Evolutionary conservation across 768 basidiomycete species (phyloP).

Genomic region (Dioszegia aurantiaca): DNA sequence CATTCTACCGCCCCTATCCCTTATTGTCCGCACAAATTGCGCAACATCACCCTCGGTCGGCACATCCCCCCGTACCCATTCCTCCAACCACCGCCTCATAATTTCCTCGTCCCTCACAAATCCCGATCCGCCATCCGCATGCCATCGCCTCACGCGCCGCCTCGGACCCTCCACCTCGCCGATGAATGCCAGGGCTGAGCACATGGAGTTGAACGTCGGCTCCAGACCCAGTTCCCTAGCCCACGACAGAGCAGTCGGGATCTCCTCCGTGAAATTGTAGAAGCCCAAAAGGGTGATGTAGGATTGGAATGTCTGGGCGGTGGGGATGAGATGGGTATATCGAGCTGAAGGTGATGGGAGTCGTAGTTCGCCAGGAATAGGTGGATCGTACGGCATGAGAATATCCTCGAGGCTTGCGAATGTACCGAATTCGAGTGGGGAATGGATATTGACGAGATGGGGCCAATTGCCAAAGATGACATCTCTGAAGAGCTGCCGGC

Average conservation of each 20-base stretch:
- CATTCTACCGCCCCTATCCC: constrained; percentile 21
- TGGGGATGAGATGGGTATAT: constrained; percentile 57
- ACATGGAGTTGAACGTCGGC: constrained; percentile 62
- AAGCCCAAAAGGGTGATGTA: constrained; percentile 65
- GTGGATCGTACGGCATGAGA: constrained; percentile 11
- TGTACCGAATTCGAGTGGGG: constrained; percentile 53
- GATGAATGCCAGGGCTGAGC: constrained; percentile 67
- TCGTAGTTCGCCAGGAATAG: background rate
- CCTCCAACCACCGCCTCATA: constrained; percentile 35
- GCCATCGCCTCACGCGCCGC: constrained; percentile 25
- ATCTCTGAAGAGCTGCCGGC: constrained; percentile 59
- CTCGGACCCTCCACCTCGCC: constrained; percentile 63
- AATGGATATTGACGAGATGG: constrained; percentile 38
- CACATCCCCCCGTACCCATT: constrained; percentile 34
- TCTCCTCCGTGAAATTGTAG: constrained; percentile 58
- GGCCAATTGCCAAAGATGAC: constrained; percentile 64
- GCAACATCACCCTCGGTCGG: constrained; percentile 36
- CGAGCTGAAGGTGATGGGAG: constrained; percentile 19
- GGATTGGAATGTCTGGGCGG: constrained; percentile 59
- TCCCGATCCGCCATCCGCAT: constrained; percentile 13
- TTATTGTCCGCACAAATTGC: constrained; percentile 18
- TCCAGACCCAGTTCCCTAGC: constrained; percentile 62
- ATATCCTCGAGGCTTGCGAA: background rate
- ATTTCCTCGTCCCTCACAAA: constrained; percentile 40
- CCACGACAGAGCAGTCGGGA: constrained; percentile 69